These are phyloP conservation scores for Papiliotrema laurentii DNA, from an alignment of 1,284 basidiomycete genomes.

Conservation along the genomic window DNA sequence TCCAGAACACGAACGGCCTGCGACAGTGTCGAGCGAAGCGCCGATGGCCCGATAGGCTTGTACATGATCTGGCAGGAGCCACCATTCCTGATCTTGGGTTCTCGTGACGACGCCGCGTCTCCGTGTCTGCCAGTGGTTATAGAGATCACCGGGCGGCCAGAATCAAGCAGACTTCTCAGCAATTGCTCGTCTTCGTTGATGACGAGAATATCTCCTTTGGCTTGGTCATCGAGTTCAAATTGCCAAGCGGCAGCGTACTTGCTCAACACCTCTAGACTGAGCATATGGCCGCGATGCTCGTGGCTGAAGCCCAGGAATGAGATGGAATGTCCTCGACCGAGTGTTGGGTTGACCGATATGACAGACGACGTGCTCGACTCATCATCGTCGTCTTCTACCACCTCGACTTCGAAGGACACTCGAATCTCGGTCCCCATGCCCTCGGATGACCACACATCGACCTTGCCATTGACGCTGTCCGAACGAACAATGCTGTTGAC, in stretches of 20 bases:
- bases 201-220: slow-evolving; percentile 69
- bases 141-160: slow-evolving; percentile 43
- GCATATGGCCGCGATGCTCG: slow-evolving; percentile 62
- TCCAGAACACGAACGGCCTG: slow-evolving; percentile 64
- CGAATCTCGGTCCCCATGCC: slow-evolving; percentile 90
- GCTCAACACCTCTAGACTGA: slow-evolving; percentile 61
- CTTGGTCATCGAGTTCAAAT: slow-evolving; percentile 55
- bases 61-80: slow-evolving; percentile 80
- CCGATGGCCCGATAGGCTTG: slow-evolving; percentile 83
- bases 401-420: slow-evolving; percentile 74
- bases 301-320: slow-evolving; percentile 71
- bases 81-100: slow-evolving; percentile 55
- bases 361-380: slow-evolving; percentile 15
- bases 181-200: slow-evolving; percentile 72
- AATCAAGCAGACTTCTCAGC: slow-evolving; percentile 54
- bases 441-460: slow-evolving; percentile 58
- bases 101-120: slow-evolving; percentile 2
- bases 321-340: slow-evolving; percentile 54
- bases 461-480: slow-evolving; percentile 77
- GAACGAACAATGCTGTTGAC: slow-evolving; percentile 82
- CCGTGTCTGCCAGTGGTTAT: slow-evolving; percentile 67
- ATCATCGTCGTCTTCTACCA: slow-evolving; percentile 43
- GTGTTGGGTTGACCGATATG: slow-evolving; percentile 7
- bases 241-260: slow-evolving; percentile 78
- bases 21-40: slow-evolving; percentile 64